Evolutionary conservation across 164 flowering plant genomes (phyloP), one percentile per base, ranked within the genome.

Genomic region (Paratinospora sagittata): DNA sequence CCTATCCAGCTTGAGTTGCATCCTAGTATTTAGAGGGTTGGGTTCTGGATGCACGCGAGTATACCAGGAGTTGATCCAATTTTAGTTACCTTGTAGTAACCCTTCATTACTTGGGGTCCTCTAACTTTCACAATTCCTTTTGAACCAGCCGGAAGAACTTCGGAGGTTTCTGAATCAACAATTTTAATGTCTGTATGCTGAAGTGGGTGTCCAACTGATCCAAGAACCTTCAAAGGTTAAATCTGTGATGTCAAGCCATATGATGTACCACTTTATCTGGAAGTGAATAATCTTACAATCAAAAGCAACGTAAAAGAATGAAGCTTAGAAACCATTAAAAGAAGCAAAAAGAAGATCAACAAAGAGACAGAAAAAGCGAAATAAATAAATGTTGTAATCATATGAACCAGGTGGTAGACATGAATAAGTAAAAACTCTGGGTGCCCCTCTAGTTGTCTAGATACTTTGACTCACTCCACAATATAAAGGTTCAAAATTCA

Each of bases 71-170:
- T 11, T 39, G 43, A 39, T 7, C 43, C 5, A 39, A 39, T 12
- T 5, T 58, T 16, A 52, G 58, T 16, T 82, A 91, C 98, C 96
- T 94, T 91, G 79, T 84, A 94, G 77, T 94, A 94, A 68, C 97
- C 97, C 77, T 87, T 89, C 98, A 92, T 94, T 71, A 94, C 90
- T 78, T 84, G 97, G 27, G 97, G 96, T 8, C 98, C 98, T 76
- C 84, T 85, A 27, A 82, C 92, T 84, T 85, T 87, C 16, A 94
- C 82, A 70, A 90, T 81, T 73, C 98, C 98, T 71, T 82, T 90
- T 26, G 81, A 80, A 57, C 98, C 97, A 69, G 77, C 78, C 72
- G 92, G 91, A 34, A 94, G 88, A 79, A 67, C 78, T 68, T 80
- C 83, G 74, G 71, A 83, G 36, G 92, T 94, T 79, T 89, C 95